Conservation (phyloP, 768 basidiomycete species). For the Pleurotus salmoneostramineus region DNA sequence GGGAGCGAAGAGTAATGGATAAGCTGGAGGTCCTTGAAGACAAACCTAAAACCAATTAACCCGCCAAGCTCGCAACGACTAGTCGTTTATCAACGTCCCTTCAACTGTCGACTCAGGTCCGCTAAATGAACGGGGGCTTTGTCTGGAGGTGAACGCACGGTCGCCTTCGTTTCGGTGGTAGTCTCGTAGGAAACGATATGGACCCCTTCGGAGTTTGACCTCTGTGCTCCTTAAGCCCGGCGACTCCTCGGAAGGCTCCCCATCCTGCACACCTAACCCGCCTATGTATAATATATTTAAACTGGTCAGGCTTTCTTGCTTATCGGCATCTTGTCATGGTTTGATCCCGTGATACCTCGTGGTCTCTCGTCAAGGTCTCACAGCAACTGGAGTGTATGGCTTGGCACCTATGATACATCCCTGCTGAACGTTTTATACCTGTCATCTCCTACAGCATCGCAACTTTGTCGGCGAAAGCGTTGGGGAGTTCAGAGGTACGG, state of each 20-base stretch:
- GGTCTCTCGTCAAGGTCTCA: no score
- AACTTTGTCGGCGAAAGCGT: background rate
- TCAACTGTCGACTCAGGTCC: background rate
- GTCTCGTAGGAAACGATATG: background rate
- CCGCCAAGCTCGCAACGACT: no score
- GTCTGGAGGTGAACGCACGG: no score
- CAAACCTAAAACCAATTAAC: conserved; percentile 3
- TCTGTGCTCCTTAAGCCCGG: background rate
- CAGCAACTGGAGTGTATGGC: background rate
- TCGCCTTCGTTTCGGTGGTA: no score
- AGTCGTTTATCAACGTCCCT: background rate
- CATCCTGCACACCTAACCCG: background rate
- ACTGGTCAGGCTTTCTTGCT: no score
- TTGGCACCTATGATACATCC: background rate
- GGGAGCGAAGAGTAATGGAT: conserved; percentile 81
- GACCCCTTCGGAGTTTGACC: background rate
- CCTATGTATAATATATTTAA: no score
- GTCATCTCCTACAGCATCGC: background rate
- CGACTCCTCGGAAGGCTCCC: background rate
- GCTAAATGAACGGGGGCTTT: no score
- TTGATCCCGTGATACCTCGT: no score
- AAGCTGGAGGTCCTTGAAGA: conserved; percentile 55
- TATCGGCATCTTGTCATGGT: no score
- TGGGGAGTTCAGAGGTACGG: no score
- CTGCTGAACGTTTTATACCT: background rate